phyloP scores from a whole-genome alignment of 2,329 filamentous ascomycete species.

The Colletotrichum costaricense region DNA sequence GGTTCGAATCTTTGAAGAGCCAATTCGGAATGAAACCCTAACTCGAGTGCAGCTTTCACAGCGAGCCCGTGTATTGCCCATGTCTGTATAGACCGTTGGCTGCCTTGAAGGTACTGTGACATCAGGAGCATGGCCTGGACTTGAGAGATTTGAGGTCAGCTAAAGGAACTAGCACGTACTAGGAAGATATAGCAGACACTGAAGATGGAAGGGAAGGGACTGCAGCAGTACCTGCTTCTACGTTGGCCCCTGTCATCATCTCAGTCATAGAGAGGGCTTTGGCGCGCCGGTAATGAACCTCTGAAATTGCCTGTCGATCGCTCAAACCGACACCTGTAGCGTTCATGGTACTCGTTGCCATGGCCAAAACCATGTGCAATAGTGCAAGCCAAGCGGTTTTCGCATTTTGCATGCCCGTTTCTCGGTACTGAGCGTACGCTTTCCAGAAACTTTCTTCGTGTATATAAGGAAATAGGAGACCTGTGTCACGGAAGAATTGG shows the following conservation, averaged over 20 bases:
- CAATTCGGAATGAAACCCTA: slow-evolving; percentile 61
- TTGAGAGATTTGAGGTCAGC: slow-evolving; percentile 26
- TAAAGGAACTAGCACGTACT: not conserved
- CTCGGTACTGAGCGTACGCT: slow-evolving; percentile 35
- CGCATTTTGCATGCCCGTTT: slow-evolving; percentile 44
- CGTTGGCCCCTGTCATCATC: slow-evolving; percentile 51
- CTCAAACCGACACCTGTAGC: slow-evolving; percentile 44
- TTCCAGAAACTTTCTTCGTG: slow-evolving; percentile 42
- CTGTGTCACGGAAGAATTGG: slow-evolving; percentile 43
- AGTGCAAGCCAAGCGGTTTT: slow-evolving; percentile 62
- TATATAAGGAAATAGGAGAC: slow-evolving; percentile 44
- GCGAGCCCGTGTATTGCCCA: slow-evolving; percentile 66
- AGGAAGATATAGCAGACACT: no score
- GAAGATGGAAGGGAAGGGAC: not conserved
- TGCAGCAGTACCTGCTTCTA: slow-evolving; percentile 52
- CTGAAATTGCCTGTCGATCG: slow-evolving; percentile 51
- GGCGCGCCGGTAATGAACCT: slow-evolving; percentile 58
- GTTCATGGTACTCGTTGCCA: slow-evolving; percentile 52
- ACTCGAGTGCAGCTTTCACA: slow-evolving; percentile 60
- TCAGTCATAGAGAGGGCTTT: slow-evolving; percentile 54
- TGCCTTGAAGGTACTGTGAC: slow-evolving; percentile 65
- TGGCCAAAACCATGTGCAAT: slow-evolving; percentile 61
- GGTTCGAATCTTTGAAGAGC: slow-evolving; percentile 48
- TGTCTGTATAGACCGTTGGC: slow-evolving; percentile 62
- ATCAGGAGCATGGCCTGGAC: slow-evolving; percentile 62